phyloP scores from a whole-genome alignment of 192 early-diverging fungal species.

The Entomortierella parvispora region DNA sequence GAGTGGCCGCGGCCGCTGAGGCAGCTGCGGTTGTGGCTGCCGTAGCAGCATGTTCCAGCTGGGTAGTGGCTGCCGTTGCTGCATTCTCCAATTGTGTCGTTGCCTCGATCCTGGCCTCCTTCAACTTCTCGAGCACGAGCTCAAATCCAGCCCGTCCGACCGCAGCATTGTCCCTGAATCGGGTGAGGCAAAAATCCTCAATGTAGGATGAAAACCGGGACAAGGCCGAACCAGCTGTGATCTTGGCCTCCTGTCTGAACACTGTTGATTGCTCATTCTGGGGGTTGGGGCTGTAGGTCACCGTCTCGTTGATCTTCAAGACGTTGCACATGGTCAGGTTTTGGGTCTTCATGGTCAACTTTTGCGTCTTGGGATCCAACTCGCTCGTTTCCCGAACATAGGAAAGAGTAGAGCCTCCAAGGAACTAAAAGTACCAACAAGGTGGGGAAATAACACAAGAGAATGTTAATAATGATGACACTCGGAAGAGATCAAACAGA shows the following conservation, averaged over 20 bases:
- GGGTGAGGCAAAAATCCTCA: slow-evolving; percentile 85
- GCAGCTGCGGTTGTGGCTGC: slow-evolving; percentile 10
- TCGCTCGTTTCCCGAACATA: slow-evolving; percentile 93
- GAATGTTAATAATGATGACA: too few relatives aligned
- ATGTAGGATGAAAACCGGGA: slow-evolving; percentile 74
- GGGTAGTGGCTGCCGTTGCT: background rate
- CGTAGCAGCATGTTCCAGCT: slow-evolving; percentile 5
- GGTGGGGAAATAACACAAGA: background rate
- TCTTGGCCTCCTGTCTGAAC: slow-evolving; percentile 86
- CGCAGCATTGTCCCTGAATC: slow-evolving; percentile 91
- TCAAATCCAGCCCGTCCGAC: slow-evolving; percentile 88
- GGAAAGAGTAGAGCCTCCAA: slow-evolving; percentile 73
- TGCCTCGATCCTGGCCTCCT: slow-evolving; percentile 30
- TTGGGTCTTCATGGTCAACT: slow-evolving; percentile 78
- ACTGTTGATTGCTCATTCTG: slow-evolving; percentile 63
- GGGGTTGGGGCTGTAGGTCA: slow-evolving; percentile 77
- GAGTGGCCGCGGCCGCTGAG: slow-evolving; percentile 19
- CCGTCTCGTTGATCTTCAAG: slow-evolving; percentile 86
- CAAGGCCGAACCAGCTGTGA: slow-evolving; percentile 80
- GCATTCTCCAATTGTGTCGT: slow-evolving; percentile 26
- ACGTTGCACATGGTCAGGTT: slow-evolving; percentile 91
- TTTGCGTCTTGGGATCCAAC: slow-evolving; percentile 80
- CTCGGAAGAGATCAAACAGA: too few relatives aligned
- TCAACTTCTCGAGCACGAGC: slow-evolving; percentile 79
- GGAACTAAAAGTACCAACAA: slow-evolving; percentile 50